Percentiles rank a stretch among this genome's conserved stretches.
Conservation (phyloP, 805 yeast genomes). For the Ogataea nitratoaversa region DNA sequence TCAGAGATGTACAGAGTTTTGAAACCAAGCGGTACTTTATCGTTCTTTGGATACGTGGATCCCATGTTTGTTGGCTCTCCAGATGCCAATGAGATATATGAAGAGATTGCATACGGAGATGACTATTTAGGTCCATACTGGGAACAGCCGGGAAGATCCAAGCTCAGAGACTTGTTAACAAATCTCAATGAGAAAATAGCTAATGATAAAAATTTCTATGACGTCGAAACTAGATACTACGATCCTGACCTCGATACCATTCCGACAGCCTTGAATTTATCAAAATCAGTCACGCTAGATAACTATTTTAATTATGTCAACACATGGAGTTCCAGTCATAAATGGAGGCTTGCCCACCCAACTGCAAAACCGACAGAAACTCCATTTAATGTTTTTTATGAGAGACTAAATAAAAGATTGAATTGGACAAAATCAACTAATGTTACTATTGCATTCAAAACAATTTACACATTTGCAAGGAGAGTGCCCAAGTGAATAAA, state of each 20-base stretch:
- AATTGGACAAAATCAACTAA: slow-evolving; percentile 41
- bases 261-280: slow-evolving; percentile 29
- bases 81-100: slow-evolving; percentile 50
- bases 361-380: slow-evolving; percentile 23
- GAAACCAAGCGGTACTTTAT: slow-evolving; percentile 45
- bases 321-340: slow-evolving; percentile 72
- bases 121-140: slow-evolving; percentile 62
- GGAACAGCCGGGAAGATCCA: slow-evolving; percentile 78
- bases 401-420: slow-evolving; percentile 35
- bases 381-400: slow-evolving; percentile 32
- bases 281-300: slow-evolving; percentile 37
- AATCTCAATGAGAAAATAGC: slow-evolving; percentile 42
- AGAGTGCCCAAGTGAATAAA: slow-evolving; percentile 17
- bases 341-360: slow-evolving; percentile 41
- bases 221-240: slow-evolving; percentile 30
- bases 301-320: slow-evolving; percentile 49
- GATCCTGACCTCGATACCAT: slow-evolving; percentile 17
- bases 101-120: slow-evolving; percentile 38
- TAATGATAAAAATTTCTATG: slow-evolving; percentile 21
- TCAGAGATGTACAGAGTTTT: slow-evolving; percentile 32
- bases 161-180: slow-evolving; percentile 41
- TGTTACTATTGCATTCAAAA: slow-evolving; percentile 44
- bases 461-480: slow-evolving; percentile 47
- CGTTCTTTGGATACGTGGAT: slow-evolving; percentile 78
- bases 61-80: slow-evolving; percentile 51